Evolutionary conservation across 495 filamentous ascomycete species (phyloP).

Genomic region (Aspergillus biplanus): DNA sequence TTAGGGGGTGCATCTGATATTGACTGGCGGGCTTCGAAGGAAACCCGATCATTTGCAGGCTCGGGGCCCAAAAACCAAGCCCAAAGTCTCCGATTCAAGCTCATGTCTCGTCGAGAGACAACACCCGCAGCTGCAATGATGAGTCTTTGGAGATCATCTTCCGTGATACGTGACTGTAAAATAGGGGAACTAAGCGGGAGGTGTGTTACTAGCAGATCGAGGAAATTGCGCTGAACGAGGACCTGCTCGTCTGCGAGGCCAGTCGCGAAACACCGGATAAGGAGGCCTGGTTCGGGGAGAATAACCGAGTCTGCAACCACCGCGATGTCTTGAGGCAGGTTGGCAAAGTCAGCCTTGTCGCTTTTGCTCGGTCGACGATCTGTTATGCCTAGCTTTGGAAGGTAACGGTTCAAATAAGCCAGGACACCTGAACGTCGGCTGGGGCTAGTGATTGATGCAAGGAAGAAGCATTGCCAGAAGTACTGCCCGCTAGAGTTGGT

Average conservation of each 20-base stretch:
- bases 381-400: constrained; percentile 70
- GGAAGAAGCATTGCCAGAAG: constrained; percentile 98
- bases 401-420: constrained; percentile 76
- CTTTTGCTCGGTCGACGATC: constrained; percentile 38
- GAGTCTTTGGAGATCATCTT: constrained; percentile 76
- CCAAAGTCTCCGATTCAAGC: constrained; percentile 91
- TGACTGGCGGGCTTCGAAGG: constrained; percentile 51
- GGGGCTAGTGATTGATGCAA: constrained; percentile 86
- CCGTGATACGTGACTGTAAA: constrained; percentile 70
- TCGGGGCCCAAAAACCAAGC: constrained; percentile 95
- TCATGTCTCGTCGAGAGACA: constrained; percentile 89
- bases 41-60: constrained; percentile 50
- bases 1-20: constrained; percentile 50
- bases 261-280: constrained; percentile 87
- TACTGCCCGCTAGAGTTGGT: constrained; percentile 72
- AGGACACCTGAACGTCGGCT: constrained; percentile 83
- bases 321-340: constrained; percentile 34
- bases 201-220: constrained; percentile 90
- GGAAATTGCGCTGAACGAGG: constrained; percentile 89
- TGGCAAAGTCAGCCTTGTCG: constrained; percentile 27
- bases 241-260: constrained; percentile 89
- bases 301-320: constrained; percentile 72
- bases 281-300: constrained; percentile 87
- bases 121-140: constrained; percentile 82
- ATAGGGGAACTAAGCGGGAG: constrained; percentile 87